Conservation (phyloP, 768 basidiomycete species). For the Lentinula raphanica region DNA sequence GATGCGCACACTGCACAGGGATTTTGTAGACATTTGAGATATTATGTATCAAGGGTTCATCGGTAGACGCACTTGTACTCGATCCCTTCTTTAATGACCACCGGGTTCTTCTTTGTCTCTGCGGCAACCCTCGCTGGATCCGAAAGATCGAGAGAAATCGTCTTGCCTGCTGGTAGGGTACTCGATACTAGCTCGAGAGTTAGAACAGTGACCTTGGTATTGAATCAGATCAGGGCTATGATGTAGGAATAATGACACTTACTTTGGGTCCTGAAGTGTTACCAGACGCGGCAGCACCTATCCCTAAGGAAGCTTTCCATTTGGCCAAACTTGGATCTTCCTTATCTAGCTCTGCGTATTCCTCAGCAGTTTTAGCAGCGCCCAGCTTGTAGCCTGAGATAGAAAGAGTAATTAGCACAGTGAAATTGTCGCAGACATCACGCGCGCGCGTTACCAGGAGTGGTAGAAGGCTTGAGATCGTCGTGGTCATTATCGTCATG, state of each 20-base stretch:
- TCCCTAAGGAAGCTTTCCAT: slow-evolving; percentile 94
- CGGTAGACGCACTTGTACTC: slow-evolving; percentile 70
- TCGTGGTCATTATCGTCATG: slow-evolving; percentile 67
- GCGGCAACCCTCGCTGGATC: slow-evolving; percentile 35
- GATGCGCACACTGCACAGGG: slow-evolving; percentile 65
- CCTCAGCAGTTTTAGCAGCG: slow-evolving; percentile 62
- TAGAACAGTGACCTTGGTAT: slow-evolving; percentile 62
- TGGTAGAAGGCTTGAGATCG: slow-evolving; percentile 61
- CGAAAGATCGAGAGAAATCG: slow-evolving; percentile 62
- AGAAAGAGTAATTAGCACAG: neutral
- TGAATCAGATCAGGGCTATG: neutral
- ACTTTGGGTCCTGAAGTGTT: slow-evolving; percentile 64
- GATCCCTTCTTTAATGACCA: slow-evolving; percentile 76
- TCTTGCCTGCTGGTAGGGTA: slow-evolving; percentile 52
- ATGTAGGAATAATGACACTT: slow-evolving; percentile 5
- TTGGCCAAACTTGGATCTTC: slow-evolving; percentile 89
- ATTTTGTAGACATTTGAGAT: slow-evolving; percentile 1
- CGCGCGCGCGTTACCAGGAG: slow-evolving; percentile 48
- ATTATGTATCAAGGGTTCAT: neutral
- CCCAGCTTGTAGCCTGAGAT: slow-evolving; percentile 69
- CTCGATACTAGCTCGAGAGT: slow-evolving; percentile 77
- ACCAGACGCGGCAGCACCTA: slow-evolving; percentile 47
- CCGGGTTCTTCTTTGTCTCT: slow-evolving; percentile 71
- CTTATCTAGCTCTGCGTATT: slow-evolving; percentile 76
- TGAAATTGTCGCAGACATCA: neutral